Base-by-base conservation (phyloP, 2,329 filamentous ascomycete genomes). In the Akanthomyces muscarius region DNA sequence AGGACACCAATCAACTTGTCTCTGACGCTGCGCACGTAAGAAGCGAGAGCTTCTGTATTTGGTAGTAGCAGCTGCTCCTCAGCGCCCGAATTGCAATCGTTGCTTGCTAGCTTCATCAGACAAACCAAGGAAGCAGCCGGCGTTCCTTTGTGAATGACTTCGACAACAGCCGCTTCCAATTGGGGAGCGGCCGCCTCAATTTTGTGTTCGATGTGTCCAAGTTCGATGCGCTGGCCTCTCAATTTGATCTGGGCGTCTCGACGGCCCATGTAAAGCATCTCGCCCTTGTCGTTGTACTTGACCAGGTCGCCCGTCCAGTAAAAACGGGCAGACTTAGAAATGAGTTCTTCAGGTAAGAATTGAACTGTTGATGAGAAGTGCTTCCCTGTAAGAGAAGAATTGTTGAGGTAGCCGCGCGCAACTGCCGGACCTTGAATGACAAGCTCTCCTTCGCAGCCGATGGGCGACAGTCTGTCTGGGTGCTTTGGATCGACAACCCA, bases 171-270 rank as follows among this genome's bases (percentile, higher is more conserved):
- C 7, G 30, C 16, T 8, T 51, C 28, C 6, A 25, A 2, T 4
- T 11, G 21, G 8, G 5, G 28, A 23, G 30, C 18, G 10, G 48
- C 45, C 6, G 38, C 33, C 25, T 51, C 16, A 13, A 63, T 57
- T 23, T 30, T 33, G 33, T 21, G 8, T 33, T 65, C 63, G n/a
- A 65, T 48, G 14, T 65, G 50, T 6, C 53, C 61, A 1, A 80
- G 72, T 70, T 80, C 85, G 62, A 82, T 73, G 61, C 81, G 69
- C 62, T 78, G 83, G 48, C 85, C 85, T 36, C 78, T 75, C 14
- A 85, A 68, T 67, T 85, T 85, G 51, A 85, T 76, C 68, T 85
- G 82, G 0, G 75, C 75, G 67, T 85, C 82, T 66, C 80, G 80
- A 38, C 82, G 73, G 53, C 81, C 81, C 58, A 81, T 65, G 61